A percentile compares a stretch with the other conserved stretches of the same genome.
Conservation (phyloP, 306 rosid genomes). For the Pyrus betulifolia region DNA sequence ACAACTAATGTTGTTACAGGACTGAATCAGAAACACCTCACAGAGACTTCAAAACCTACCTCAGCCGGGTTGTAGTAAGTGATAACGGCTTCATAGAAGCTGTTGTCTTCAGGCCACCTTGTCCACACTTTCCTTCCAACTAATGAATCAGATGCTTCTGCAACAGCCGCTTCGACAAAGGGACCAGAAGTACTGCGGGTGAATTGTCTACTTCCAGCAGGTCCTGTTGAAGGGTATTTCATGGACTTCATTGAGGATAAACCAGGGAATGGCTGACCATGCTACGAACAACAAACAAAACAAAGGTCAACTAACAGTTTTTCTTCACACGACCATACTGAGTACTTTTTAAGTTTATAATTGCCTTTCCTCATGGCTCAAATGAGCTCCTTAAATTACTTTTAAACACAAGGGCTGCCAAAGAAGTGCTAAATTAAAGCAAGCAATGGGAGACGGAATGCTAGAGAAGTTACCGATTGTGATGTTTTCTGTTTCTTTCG, state of each 20-base stretch:
- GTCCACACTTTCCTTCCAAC: slow-evolving; percentile 92
- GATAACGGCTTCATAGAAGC: slow-evolving; percentile 85
- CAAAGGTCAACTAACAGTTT: background rate
- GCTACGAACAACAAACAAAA: slow-evolving; percentile 14
- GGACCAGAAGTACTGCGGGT: slow-evolving; percentile 49
- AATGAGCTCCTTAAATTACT: slow-evolving; percentile 20
- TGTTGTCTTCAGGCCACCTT: slow-evolving; percentile 93
- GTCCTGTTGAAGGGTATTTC: slow-evolving; percentile 48
- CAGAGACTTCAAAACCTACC: slow-evolving; percentile 32
- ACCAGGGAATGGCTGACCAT: slow-evolving; percentile 54
- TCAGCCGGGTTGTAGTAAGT: slow-evolving; percentile 66
- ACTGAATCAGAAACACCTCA: background rate
- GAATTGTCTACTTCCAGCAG: slow-evolving; percentile 45
- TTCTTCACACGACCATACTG: background rate
- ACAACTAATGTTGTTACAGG: background rate
- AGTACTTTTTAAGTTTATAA: background rate
- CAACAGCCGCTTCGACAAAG: slow-evolving; percentile 47
- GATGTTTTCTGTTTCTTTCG: slow-evolving; percentile 84
- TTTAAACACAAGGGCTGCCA: background rate
- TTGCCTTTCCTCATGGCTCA: background rate
- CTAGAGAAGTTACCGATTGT: slow-evolving; percentile 47
- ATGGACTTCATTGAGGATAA: slow-evolving; percentile 48
- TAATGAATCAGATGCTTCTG: slow-evolving; percentile 42
- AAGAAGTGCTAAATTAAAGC: slow-evolving; percentile 12
- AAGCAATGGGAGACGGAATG: slow-evolving; percentile 11